Conservation (phyloP, 2,329 filamentous ascomycete genomes). For the Pseudovirgaria hyperparasitica region DNA sequence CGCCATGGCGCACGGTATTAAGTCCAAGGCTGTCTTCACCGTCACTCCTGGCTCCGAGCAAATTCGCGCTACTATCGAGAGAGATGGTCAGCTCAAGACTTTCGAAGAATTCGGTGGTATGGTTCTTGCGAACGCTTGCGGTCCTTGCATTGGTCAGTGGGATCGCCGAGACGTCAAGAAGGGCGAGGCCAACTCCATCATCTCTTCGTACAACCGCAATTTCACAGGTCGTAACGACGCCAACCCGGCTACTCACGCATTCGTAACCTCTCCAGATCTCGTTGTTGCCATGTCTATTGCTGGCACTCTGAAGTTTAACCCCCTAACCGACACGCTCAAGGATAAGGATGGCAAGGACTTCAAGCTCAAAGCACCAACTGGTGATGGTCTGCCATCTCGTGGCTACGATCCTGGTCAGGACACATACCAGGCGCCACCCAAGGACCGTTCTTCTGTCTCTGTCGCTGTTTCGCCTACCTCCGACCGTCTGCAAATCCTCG, state of each 20-base stretch:
- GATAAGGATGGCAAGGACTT: constrained; percentile 96
- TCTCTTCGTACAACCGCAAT: constrained; percentile 99
- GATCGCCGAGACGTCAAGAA: constrained; percentile 88
- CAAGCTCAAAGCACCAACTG: constrained; percentile 66
- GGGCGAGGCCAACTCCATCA: constrained; percentile 88
- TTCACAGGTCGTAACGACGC: constrained; percentile 97
- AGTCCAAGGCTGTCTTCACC: constrained; percentile 86
- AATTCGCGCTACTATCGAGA: constrained; percentile 83
- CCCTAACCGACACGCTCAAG: constrained; percentile 80
- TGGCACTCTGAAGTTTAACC: constrained; percentile 85
- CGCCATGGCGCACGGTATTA: constrained; percentile 82
- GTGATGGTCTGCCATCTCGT: constrained; percentile 62
- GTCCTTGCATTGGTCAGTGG: constrained; percentile 60
- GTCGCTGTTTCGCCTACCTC: constrained; percentile 81
- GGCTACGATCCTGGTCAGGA: constrained; percentile 88
- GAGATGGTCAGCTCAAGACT: constrained; percentile 83
- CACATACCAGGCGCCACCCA: constrained; percentile 91
- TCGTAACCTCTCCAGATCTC: constrained; percentile 82
- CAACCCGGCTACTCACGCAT: constrained; percentile 88
- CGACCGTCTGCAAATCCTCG: constrained; percentile 86
- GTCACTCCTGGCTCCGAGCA: constrained; percentile 96
- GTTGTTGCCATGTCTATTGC: constrained; percentile 79
- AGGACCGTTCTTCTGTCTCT: constrained; percentile 56
- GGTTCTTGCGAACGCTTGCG: constrained; percentile 91
- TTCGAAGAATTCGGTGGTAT: constrained; percentile 94